Evolutionary conservation across 176 grass and related monocot genomes (phyloP).

Genomic region (Musa beccarii): DNA sequence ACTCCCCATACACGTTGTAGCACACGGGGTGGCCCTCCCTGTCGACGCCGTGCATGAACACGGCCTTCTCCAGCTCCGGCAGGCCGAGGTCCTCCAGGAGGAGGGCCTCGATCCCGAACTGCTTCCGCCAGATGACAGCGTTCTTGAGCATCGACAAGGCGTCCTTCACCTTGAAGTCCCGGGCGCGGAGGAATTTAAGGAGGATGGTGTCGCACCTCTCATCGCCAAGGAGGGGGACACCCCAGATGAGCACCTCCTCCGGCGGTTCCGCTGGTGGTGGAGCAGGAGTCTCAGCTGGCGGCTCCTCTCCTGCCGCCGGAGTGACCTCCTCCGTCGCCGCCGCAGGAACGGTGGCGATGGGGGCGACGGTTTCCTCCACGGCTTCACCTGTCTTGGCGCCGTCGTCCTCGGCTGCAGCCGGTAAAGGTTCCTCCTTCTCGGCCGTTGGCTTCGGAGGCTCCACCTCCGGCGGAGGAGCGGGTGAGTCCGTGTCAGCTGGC

Average conservation of each 20-base stretch:
- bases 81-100: slow-evolving; percentile 58
- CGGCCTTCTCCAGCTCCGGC: slow-evolving; percentile 66
- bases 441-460: slow-evolving; percentile 27
- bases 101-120: slow-evolving; percentile 68
- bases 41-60: slow-evolving; percentile 69
- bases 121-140: slow-evolving; percentile 85
- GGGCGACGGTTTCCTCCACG: slow-evolving; percentile 46
- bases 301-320: slow-evolving; percentile 27
- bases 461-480: slow-evolving; percentile 23
- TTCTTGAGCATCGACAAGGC: slow-evolving; percentile 72
- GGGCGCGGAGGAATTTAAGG: slow-evolving; percentile 85
- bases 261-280: background rate
- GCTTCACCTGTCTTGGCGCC: slow-evolving; percentile 44
- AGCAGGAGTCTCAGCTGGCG: background rate
- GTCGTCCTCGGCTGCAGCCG: slow-evolving; percentile 36
- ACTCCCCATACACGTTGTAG: slow-evolving; percentile 89
- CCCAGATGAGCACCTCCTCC: slow-evolving; percentile 64
- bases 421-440: slow-evolving; percentile 38
- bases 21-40: slow-evolving; percentile 73
- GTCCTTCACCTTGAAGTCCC: slow-evolving; percentile 92
- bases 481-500: background rate
- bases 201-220: slow-evolving; percentile 77
- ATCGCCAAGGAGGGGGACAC: slow-evolving; percentile 70
- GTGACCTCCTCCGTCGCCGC: slow-evolving; percentile 18
- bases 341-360: background rate